These are phyloP conservation scores for Leishmania amazonensis DNA, from an alignment of 208 protist species.

Conservation along the genomic window DNA sequence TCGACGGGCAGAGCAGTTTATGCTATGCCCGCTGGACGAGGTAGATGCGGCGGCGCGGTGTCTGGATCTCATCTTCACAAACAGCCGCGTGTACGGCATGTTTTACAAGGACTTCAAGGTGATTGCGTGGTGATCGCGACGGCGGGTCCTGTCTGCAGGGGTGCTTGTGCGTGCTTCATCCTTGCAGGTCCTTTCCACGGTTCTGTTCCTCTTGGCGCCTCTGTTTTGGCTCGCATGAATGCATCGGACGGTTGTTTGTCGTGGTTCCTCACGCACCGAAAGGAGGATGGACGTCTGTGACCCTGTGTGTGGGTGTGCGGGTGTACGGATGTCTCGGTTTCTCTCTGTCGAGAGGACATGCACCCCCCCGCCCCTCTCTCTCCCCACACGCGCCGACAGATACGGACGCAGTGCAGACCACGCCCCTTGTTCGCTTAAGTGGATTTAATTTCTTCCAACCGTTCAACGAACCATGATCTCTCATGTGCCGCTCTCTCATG, in stretches of 20 bases:
- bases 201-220: neutral
- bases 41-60: slow-evolving; percentile 96
- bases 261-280: neutral
- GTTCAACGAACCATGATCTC: neutral
- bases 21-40: slow-evolving; percentile 93
- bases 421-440: neutral
- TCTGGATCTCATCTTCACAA: slow-evolving; percentile 93
- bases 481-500: neutral
- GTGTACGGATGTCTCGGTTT: neutral
- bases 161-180: neutral
- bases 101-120: slow-evolving; percentile 93
- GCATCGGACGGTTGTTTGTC: neutral
- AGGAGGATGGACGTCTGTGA: neutral
- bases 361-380: neutral
- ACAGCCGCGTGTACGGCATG: slow-evolving; percentile 74
- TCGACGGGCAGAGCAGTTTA: slow-evolving; percentile 55
- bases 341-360: neutral
- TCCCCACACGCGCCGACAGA: neutral
- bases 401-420: neutral
- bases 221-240: neutral
- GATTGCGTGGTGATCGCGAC: slow-evolving; percentile 73
- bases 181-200: neutral
- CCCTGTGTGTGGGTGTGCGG: neutral
- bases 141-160: neutral
- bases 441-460: neutral